These are phyloP conservation scores for Dictyostelium purpureum DNA, from an alignment of 78 protist genomes.

Conservation along the genomic window DNA sequence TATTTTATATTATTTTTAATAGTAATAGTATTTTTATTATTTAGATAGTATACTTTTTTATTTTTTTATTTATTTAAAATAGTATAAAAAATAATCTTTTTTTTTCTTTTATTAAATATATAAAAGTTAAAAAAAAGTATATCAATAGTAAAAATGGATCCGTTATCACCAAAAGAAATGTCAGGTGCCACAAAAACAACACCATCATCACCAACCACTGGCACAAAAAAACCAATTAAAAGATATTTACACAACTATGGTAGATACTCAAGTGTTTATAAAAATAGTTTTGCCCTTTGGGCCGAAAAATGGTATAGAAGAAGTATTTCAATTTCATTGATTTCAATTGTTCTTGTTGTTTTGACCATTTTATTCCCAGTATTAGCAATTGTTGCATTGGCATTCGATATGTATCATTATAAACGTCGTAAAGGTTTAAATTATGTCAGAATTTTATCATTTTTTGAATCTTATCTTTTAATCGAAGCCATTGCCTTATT, in stretches of 20 bases:
- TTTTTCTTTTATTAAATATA: no score
- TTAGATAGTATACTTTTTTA: no score
- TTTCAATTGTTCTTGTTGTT: conserved; percentile 4
- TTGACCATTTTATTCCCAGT: conserved; percentile 44
- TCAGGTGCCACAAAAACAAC: not conserved
- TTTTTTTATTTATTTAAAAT: no score
- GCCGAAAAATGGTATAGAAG: conserved; percentile 68
- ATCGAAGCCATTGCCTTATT: conserved; percentile 52
- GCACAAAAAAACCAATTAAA: not conserved
- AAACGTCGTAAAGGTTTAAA: conserved; percentile 33
- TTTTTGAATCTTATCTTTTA: conserved; percentile 41
- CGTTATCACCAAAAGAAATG: not conserved
- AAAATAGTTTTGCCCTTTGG: conserved; percentile 23
- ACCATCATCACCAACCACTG: not conserved
- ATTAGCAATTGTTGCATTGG: conserved; percentile 43
- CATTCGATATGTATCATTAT: conserved; percentile 5
- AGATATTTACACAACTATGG: conserved; percentile 70
- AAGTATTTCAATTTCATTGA: conserved; percentile 43
- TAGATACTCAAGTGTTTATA: conserved; percentile 41
- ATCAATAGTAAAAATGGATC: not conserved
- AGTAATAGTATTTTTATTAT: no score
- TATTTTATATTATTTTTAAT: not conserved
- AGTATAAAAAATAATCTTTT: no score
- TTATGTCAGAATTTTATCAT: conserved; percentile 49
- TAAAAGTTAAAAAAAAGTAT: no score